Evolutionary conservation across 108 stramenopile genomes (phyloP).

Genomic region (Cyclotella distinguenda): DNA sequence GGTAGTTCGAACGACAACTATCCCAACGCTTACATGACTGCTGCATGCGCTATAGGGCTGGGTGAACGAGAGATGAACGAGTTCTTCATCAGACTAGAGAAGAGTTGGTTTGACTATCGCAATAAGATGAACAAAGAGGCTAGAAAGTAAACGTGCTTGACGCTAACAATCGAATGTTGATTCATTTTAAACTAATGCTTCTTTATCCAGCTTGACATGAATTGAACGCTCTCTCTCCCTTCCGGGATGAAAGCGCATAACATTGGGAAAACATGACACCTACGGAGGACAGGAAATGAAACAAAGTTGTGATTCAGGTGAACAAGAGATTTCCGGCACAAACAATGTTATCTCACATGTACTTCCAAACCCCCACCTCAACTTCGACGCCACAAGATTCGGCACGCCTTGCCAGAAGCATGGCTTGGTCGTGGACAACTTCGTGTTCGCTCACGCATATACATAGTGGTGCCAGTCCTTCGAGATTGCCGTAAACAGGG

Average conservation of each 20-base stretch:
- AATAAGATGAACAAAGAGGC: slow-evolving; percentile 54
- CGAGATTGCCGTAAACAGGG: slow-evolving; percentile 58
- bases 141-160: slow-evolving; percentile 42
- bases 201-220: slow-evolving; percentile 69
- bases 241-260: slow-evolving; percentile 67
- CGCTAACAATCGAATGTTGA: not conserved
- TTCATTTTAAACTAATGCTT: slow-evolving; percentile 22
- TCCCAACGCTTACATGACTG: slow-evolving; percentile 89
- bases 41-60: slow-evolving; percentile 92
- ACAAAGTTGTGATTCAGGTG: not conserved
- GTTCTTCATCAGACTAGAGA: slow-evolving; percentile 84
- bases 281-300: slow-evolving; percentile 16
- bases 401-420: slow-evolving; percentile 57
- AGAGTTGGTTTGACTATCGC: slow-evolving; percentile 65
- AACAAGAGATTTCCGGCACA: not conserved
- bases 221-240: slow-evolving; percentile 60
- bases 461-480: slow-evolving; percentile 73
- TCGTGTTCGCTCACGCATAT: slow-evolving; percentile 77
- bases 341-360: slow-evolving; percentile 38
- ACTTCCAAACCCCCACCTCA: slow-evolving; percentile 73
- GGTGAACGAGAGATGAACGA: slow-evolving; percentile 76
- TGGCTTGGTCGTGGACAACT: slow-evolving; percentile 73
- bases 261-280: slow-evolving; percentile 81
- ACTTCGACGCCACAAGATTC: slow-evolving; percentile 57
- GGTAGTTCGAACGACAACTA: slow-evolving; percentile 73